A percentile compares a stretch with the other conserved stretches of the same genome.
These are phyloP conservation scores for Saitozyma sp. DNA, from an alignment of 768 basidiomycete species.

Conservation along the genomic window DNA sequence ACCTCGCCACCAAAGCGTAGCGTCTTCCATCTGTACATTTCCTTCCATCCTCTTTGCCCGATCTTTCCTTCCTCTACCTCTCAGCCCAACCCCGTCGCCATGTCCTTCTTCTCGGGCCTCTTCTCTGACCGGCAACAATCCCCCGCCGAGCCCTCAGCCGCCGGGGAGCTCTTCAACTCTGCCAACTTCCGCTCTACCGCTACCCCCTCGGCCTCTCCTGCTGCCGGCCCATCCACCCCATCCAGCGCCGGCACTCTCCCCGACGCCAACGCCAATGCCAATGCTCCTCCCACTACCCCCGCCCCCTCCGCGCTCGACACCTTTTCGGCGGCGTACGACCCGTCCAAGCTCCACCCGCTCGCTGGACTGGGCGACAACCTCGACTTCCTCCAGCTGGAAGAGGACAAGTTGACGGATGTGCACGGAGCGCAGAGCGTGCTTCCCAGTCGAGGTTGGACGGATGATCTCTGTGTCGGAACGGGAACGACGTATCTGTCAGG, in stretches of 20 bases:
- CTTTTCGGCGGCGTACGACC: constrained; percentile 79
- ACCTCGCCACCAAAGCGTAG: constrained; percentile 2
- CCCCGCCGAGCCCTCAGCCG: constrained; percentile 15
- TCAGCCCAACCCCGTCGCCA: constrained; percentile 7
- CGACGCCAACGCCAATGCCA: not conserved
- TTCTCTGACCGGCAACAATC: constrained; percentile 22
- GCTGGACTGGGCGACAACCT: constrained; percentile 91
- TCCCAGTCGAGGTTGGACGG: constrained; percentile 95
- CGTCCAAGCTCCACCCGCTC: constrained; percentile 87
- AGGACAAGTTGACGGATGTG: constrained; percentile 88
- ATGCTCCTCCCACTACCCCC: constrained; percentile 12
- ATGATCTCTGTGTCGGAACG: constrained; percentile 98
- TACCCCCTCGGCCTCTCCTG: constrained; percentile 13
- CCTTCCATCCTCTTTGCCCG: not conserved
- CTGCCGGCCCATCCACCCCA: constrained; percentile 14
- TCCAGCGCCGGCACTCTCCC: not conserved
- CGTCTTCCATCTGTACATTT: not conserved
- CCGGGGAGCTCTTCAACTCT: constrained; percentile 47
- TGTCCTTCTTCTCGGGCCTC: constrained; percentile 42
- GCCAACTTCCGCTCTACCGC: constrained; percentile 37
- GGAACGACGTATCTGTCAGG: constrained; percentile 98
- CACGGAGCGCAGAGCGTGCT: constrained; percentile 88
- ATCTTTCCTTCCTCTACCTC: not conserved
- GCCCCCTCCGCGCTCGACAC: constrained; percentile 69
- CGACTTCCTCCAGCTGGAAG: constrained; percentile 92